These are phyloP conservation scores for Hypoxylon lienhwacheense DNA, from an alignment of 495 filamentous ascomycete genomes.

Conservation along the genomic window DNA sequence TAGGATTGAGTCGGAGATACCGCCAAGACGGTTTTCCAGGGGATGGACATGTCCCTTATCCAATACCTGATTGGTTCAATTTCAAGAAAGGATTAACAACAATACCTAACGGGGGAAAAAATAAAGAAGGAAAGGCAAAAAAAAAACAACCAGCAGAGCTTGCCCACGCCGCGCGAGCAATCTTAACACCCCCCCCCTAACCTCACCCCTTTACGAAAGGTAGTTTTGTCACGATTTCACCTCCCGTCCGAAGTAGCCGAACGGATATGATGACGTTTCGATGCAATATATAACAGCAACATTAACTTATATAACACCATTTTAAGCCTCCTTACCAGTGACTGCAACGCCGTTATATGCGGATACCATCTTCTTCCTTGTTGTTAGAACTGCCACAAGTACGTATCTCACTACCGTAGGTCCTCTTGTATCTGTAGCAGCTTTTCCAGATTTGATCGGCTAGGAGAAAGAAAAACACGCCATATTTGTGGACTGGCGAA, in stretches of 20 bases:
- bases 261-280: constrained; percentile 13
- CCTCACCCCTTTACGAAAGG: too few relatives aligned
- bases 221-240: constrained; percentile 7
- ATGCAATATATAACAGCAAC: too few relatives aligned
- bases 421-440: constrained; percentile 11
- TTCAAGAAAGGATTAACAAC: neutral
- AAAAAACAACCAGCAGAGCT: neutral
- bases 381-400: constrained; percentile 20
- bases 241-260: constrained; percentile 13
- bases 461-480: constrained; percentile 9
- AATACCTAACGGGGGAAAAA: too few relatives aligned
- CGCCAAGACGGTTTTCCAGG: neutral
- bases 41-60: neutral
- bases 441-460: constrained; percentile 27
- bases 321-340: constrained; percentile 22
- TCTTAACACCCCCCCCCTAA: constrained; percentile 10
- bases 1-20: constrained; percentile 26
- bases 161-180: constrained; percentile 15
- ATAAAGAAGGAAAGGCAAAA: too few relatives aligned
- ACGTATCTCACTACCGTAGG: too few relatives aligned
- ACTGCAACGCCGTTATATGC: neutral
- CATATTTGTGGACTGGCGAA: constrained; percentile 4
- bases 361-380: constrained; percentile 6
- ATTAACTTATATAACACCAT: neutral
- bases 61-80: constrained; percentile 3